Percentiles rank a stretch among this genome's conserved stretches.
phyloP scores from a whole-genome alignment of 2,329 filamentous ascomycete genomes.

The Beauveria scarabaeidicola region DNA sequence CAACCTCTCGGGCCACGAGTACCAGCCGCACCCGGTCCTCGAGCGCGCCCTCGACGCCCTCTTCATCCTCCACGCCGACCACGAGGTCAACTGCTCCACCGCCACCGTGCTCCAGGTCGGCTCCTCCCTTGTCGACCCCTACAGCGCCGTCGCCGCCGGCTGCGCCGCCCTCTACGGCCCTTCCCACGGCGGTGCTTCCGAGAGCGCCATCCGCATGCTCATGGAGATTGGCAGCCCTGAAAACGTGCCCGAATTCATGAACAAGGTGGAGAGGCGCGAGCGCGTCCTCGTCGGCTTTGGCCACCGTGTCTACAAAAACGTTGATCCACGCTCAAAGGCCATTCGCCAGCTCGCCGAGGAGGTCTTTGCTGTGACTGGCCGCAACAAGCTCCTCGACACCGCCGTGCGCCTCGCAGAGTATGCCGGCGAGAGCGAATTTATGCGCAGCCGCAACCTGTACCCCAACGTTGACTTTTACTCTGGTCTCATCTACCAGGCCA shows the following conservation, averaged over 20 bases:
- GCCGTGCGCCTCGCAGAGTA: conserved; percentile 37
- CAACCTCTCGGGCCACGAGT: conserved; percentile 37
- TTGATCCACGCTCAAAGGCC: conserved; percentile 42
- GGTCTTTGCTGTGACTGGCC: conserved; percentile 40
- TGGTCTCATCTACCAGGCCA: conserved; percentile 43
- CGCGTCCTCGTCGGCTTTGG: conserved; percentile 47
- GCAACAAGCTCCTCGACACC: conserved; percentile 43
- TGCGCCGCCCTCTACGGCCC: conserved; percentile 48
- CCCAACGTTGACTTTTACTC: conserved; percentile 46
- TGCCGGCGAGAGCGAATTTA: conserved; percentile 37
- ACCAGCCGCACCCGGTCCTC: conserved; percentile 39
- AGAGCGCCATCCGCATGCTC: conserved; percentile 46
- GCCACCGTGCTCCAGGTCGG: conserved; percentile 49
- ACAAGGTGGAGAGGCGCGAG: conserved; percentile 41
- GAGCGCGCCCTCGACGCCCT: conserved; percentile 43
- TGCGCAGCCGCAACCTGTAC: conserved; percentile 39
- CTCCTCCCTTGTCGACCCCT: conserved; percentile 47
- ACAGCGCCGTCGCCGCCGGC: conserved; percentile 42
- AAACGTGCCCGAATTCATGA: conserved; percentile 42
- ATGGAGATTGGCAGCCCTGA: conserved; percentile 41
- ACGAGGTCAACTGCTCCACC: conserved; percentile 51
- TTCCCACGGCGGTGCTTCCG: conserved; percentile 51
- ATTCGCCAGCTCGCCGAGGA: conserved; percentile 41
- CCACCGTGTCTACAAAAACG: conserved; percentile 46
- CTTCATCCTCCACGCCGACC: conserved; percentile 49